A percentile compares a stretch with the other conserved stretches of the same genome.
These are phyloP conservation scores for Malbranchea zuffiana DNA, from an alignment of 2,329 filamentous ascomycete species.

Conservation along the genomic window DNA sequence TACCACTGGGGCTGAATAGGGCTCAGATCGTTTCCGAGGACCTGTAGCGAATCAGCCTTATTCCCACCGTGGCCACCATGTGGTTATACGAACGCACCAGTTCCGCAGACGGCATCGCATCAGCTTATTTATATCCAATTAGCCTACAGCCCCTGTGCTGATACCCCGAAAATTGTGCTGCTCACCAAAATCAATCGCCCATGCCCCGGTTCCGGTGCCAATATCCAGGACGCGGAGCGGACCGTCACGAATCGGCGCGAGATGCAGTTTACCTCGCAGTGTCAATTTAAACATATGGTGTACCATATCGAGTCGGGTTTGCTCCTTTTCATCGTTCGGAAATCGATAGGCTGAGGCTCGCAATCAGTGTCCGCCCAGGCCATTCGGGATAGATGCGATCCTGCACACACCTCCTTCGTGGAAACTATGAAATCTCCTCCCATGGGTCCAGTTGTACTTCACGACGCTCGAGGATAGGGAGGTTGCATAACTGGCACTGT, in stretches of 20 bases:
- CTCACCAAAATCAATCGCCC: constrained; percentile 25
- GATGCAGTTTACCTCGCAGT: constrained; percentile 35
- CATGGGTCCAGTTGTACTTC: no score
- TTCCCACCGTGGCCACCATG: not conserved
- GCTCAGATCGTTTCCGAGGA: constrained; percentile 14
- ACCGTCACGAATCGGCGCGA: constrained; percentile 32
- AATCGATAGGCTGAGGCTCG: constrained; percentile 20
- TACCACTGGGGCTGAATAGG: constrained; percentile 13
- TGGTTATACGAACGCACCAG: not conserved
- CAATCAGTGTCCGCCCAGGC: no score
- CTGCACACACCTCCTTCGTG: no score
- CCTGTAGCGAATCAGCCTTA: constrained; percentile 2
- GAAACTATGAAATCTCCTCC: no score
- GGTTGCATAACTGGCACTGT: no score
- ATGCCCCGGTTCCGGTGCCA: constrained; percentile 38
- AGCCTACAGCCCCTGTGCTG: not conserved
- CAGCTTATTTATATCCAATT: constrained; percentile 2
- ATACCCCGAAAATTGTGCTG: not conserved
- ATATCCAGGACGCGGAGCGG: constrained; percentile 39
- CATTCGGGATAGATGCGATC: no score
- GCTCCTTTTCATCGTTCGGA: constrained; percentile 16
- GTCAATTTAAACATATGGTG: constrained; percentile 39
- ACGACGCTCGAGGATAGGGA: no score
- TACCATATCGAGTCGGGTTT: constrained; percentile 18
- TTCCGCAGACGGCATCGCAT: constrained; percentile 11